Percentiles rank a stretch among this genome's conserved stretches.
Conservation (phyloP, 257 asterid species). For the Jaltomata sinuosa region DNA sequence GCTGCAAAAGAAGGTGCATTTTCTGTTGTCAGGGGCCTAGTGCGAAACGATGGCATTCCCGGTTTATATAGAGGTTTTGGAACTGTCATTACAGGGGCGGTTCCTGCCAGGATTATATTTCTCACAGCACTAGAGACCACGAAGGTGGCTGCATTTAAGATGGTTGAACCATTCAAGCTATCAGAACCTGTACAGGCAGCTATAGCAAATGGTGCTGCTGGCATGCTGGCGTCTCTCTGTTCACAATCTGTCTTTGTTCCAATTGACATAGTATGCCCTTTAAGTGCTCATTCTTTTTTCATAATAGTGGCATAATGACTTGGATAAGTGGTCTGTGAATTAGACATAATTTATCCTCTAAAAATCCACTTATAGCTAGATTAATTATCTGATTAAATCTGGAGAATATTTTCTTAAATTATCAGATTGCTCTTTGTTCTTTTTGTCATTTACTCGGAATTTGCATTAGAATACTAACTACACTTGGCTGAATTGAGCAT, state of each 20-base stretch:
- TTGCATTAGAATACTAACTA: background rate
- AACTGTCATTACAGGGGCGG: conserved; percentile 76
- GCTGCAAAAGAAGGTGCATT: conserved; percentile 58
- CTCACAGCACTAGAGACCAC: conserved; percentile 85
- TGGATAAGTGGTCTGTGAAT: background rate
- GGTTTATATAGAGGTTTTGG: conserved; percentile 89
- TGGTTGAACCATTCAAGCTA: conserved; percentile 61
- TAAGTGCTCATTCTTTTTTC: background rate
- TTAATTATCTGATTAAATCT: background rate
- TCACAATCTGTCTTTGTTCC: conserved; percentile 86
- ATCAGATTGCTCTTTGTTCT: background rate
- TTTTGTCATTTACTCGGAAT: background rate
- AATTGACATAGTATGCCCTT: conserved; percentile 71
- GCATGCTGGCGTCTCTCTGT: conserved; percentile 82
- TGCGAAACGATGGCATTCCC: conserved; percentile 67
- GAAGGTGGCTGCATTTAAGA: conserved; percentile 58
- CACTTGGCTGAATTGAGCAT: background rate
- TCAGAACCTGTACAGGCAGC: conserved; percentile 90
- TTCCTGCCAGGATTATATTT: conserved; percentile 84
- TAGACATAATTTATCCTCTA: background rate
- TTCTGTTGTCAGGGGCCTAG: conserved; percentile 61
- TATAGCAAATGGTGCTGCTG: conserved; percentile 80
- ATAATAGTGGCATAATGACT: background rate
- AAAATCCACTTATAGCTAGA: background rate
- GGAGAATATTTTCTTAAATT: background rate